A percentile compares a stretch with the other conserved stretches of the same genome.
These are phyloP conservation scores for Aspergillus pseudoviridinutans DNA, from an alignment of 2,329 filamentous ascomycete species.

Conservation along the genomic window DNA sequence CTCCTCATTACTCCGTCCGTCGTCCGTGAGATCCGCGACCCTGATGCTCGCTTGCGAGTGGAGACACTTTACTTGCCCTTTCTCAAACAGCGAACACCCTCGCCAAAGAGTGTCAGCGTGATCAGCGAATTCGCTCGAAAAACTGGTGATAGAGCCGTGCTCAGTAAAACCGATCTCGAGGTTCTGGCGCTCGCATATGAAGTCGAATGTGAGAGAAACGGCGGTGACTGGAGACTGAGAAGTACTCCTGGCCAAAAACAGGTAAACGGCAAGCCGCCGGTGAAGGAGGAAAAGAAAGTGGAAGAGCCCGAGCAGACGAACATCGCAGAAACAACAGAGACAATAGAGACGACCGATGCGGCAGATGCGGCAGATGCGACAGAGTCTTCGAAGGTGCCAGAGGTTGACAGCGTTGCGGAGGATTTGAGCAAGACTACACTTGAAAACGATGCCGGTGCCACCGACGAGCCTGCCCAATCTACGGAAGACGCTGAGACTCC, in stretches of 20 bases:
- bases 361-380: conserved; percentile 7
- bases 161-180: conserved; percentile 86
- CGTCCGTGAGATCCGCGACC: conserved; percentile 81
- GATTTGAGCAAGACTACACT: conserved; percentile 24
- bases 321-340: conserved; percentile 13
- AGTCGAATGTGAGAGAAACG: conserved; percentile 84
- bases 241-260: conserved; percentile 74
- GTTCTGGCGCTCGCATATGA: conserved; percentile 90
- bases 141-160: conserved; percentile 82
- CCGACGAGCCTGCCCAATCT: conserved; percentile 16
- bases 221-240: conserved; percentile 81
- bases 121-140: conserved; percentile 80
- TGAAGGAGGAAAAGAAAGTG: conserved; percentile 34
- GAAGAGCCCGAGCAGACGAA: conserved; percentile 30
- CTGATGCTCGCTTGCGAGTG: conserved; percentile 71
- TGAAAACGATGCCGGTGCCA: conserved; percentile 25
- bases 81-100: conserved; percentile 70
- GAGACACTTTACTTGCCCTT: conserved; percentile 85
- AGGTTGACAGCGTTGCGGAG: conserved; percentile 28
- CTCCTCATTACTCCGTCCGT: conserved; percentile 84
- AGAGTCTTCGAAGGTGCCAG: conserved; percentile 12
- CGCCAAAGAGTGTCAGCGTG: conserved; percentile 70
- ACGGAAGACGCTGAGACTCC: conserved; percentile 10
- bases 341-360: conserved; percentile 10
- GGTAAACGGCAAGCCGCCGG: conserved; percentile 65